Percentiles rank a stretch among this genome's conserved stretches.
phyloP scores from a whole-genome alignment of 2,329 filamentous ascomycete genomes.

The Cadophora sp. region DNA sequence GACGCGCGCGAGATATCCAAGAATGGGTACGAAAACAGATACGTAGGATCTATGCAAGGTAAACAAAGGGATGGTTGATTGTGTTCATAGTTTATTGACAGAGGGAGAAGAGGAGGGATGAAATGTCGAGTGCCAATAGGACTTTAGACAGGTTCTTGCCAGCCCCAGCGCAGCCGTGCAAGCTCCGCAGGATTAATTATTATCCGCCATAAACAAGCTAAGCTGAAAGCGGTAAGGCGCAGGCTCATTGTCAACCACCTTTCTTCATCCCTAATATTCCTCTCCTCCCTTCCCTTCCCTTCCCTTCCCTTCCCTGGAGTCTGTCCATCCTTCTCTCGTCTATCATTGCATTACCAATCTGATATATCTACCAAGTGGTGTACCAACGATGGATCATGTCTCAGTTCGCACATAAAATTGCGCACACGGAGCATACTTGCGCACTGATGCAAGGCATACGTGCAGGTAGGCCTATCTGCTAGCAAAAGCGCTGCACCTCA shows the following conservation, averaged over 20 bases:
- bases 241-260: background rate
- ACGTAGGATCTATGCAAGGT: conserved; percentile 7
- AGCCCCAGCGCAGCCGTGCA: too few relatives aligned
- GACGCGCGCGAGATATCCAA: conserved; percentile 13
- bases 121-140: background rate
- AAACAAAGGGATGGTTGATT: background rate
- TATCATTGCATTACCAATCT: background rate
- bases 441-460: background rate
- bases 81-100: conserved; percentile 4
- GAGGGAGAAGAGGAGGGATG: background rate
- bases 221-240: background rate
- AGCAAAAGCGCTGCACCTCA: background rate
- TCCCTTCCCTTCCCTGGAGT: background rate
- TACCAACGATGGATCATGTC: too few relatives aligned
- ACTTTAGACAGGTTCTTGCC: background rate
- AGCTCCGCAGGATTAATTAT: background rate
- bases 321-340: too few relatives aligned
- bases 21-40: background rate
- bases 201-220: background rate
- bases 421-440: background rate
- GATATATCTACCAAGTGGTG: background rate
- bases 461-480: background rate
- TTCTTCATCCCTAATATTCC: background rate
- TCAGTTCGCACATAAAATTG: background rate
- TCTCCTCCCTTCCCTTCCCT: background rate